Evolutionary conservation across 2,329 filamentous ascomycete genomes (phyloP), one percentile per base, ranked within the genome.

Genomic region (Chaetomiaceae sp.): DNA sequence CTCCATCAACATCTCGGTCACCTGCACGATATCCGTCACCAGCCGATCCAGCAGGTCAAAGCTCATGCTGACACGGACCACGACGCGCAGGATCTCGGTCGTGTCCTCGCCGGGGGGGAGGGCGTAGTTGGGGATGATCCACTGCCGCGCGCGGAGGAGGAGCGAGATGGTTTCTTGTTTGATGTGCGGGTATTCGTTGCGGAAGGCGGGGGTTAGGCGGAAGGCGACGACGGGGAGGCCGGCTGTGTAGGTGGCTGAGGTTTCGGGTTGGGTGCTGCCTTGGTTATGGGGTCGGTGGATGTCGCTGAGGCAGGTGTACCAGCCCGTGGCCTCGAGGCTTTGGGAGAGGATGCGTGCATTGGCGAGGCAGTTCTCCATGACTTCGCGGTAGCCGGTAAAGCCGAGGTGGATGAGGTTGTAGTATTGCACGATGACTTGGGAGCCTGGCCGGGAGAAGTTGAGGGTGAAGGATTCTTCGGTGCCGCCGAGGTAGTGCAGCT

Each of bases 331-430:
- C 62, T 87, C 84, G 9, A 87, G 71, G 8, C 75, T 75, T 54
- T 83, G 79, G 42, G 79, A 82, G 13, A 87, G 69, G 2, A 86
- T 64, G 2, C 83, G 74, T 1, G 84, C 83, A 60, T 87, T 87
- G 25, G 75, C 65, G 33, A 87, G 68, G 43, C 79, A 80, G 61
- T 85, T 86, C 62, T 86, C 82, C 78, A 83, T 86, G 53, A 85
- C 75, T 31, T 71, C 69, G 10, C 73, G 75, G 66, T 84, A 89
- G 9, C 85, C 85, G 2, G 71, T 70, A 65, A 81, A 83, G 2
- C 85, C 85, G 0, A 88, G 75, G 56, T 86, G 83, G 53, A 88
- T 82, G 12, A 88, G 70, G 59, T 88, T 87, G 68, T 81, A 88
- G 66, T 88, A 88, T 62, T 88, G 85, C 0, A 76, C 83, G 54